Conservation (phyloP, 108 stramenopile genomes). For the Cyclotella baltica region DNA sequence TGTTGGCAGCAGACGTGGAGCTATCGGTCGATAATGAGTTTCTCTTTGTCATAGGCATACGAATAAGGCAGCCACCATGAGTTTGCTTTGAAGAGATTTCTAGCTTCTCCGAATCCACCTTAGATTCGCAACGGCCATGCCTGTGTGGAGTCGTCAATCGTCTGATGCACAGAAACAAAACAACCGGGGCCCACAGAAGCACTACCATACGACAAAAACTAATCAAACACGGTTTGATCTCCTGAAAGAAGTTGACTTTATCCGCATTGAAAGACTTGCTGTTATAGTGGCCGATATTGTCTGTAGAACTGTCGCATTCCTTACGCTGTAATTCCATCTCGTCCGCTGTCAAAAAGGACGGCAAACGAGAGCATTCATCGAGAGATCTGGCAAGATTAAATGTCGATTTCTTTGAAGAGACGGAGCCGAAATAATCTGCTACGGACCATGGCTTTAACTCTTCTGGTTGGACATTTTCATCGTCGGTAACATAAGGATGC, state of each 20-base stretch:
- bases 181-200: constrained; percentile 33
- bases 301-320: too few relatives aligned
- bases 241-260: constrained; percentile 25
- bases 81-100: neutral
- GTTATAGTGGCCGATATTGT: neutral
- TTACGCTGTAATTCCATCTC: too few relatives aligned
- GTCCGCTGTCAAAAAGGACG: neutral
- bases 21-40: neutral
- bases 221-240: constrained; percentile 35
- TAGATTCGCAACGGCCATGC: neutral
- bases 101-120: too few relatives aligned
- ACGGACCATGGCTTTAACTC: constrained; percentile 26
- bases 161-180: constrained; percentile 32
- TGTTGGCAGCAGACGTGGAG: neutral
- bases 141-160: constrained; percentile 11
- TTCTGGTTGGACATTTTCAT: neutral
- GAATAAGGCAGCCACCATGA: neutral
- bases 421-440: constrained; percentile 25
- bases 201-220: constrained; percentile 26
- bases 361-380: constrained; percentile 15
- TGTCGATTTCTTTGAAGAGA: constrained; percentile 5
- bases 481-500: constrained; percentile 24
- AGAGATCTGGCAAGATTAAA: neutral
- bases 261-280: constrained; percentile 6
- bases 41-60: neutral